Conservation (phyloP, 176 grass and related monocot species). For the Urochloa ruziziensis region DNA sequence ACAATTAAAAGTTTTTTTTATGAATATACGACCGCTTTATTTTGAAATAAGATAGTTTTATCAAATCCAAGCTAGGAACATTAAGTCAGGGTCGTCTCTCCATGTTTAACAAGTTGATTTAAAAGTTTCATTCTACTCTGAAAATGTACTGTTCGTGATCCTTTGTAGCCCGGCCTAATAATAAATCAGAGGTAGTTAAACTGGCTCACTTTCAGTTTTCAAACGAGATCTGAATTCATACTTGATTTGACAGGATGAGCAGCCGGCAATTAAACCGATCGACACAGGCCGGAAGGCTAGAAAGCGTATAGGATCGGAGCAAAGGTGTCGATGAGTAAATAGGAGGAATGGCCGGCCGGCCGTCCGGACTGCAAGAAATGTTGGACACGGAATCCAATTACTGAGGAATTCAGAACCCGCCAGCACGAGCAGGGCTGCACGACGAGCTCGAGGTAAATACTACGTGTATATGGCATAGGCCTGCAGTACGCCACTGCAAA, state of each 20-base stretch:
- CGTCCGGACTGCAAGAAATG: slow-evolving; percentile 35
- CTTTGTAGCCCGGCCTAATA: too few species aligned
- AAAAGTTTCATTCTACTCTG: too few species aligned
- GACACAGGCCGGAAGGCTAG: neutral
- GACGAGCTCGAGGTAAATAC: slow-evolving; percentile 22
- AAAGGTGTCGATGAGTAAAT: slow-evolving; percentile 18
- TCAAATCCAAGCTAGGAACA: too few species aligned
- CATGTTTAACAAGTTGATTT: too few species aligned
- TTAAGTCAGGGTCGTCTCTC: too few species aligned
- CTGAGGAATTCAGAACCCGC: neutral
- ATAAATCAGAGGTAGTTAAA: too few species aligned
- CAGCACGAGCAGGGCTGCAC: neutral
- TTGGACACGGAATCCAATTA: slow-evolving; percentile 41
- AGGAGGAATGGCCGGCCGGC: slow-evolving; percentile 19
- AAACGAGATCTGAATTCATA: neutral
- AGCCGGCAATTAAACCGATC: neutral
- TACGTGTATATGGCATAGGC: neutral
- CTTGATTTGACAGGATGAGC: neutral
- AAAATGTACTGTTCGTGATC: too few species aligned
- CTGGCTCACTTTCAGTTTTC: neutral
- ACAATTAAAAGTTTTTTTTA: too few species aligned
- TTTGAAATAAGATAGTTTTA: too few species aligned
- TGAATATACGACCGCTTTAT: too few species aligned
- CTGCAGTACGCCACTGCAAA: neutral
- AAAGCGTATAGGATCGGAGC: too few species aligned